phyloP scores from a whole-genome alignment of 179 eudicot genomes.

The Silene vulgaris region DNA sequence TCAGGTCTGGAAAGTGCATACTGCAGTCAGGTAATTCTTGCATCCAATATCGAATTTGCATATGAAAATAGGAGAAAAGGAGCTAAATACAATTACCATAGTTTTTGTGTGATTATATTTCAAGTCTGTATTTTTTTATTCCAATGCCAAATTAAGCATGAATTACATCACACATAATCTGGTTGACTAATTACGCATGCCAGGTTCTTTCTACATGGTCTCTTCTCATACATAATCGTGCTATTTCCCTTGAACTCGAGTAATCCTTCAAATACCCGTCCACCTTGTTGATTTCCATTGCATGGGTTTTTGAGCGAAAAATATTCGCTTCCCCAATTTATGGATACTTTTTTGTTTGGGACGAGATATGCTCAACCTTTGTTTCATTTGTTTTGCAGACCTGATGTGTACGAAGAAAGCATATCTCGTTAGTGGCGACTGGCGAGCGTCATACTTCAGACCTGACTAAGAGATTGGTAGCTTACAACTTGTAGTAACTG shows the following conservation, averaged over 20 bases:
- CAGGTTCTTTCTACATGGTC: no score
- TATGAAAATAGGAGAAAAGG: no score
- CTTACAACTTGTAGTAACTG: conserved; percentile 21
- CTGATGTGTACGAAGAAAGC: conserved; percentile 31
- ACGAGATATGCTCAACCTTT: neutral
- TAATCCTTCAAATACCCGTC: neutral
- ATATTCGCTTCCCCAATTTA: neutral
- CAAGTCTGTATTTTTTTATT: no score
- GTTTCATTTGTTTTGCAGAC: conserved; percentile 19
- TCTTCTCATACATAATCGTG: no score
- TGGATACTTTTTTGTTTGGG: neutral
- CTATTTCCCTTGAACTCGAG: neutral
- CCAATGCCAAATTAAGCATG: no score
- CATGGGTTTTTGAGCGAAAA: no score
- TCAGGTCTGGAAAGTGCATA: conserved; percentile 24
- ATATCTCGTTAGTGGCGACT: neutral
- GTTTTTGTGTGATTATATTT: no score
- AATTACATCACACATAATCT: no score
- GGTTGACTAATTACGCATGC: no score
- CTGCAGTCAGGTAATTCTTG: conserved; percentile 29
- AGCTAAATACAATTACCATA: no score
- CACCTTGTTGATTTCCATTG: neutral
- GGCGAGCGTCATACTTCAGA: conserved; percentile 30
- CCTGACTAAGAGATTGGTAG: conserved; percentile 24
- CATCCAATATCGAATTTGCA: no score